Conservation (phyloP, 2,329 filamentous ascomycete species). For the Arthroderma sp. region DNA sequence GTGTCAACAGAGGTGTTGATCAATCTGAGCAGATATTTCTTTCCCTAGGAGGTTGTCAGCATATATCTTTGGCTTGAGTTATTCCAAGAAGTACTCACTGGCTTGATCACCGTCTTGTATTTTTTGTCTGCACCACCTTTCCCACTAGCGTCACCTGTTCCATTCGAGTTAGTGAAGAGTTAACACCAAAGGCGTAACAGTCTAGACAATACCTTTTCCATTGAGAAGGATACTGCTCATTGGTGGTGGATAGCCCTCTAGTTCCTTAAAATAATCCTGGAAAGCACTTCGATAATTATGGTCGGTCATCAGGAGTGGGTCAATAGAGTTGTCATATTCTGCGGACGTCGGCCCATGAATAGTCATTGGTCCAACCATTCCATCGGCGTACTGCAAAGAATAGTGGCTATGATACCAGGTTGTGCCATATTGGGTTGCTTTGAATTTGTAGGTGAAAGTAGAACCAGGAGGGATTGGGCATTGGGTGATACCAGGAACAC, state of each 20-base stretch:
- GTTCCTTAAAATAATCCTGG: constrained; percentile 5
- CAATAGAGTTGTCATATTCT: constrained; percentile 27
- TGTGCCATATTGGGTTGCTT: constrained; percentile 19
- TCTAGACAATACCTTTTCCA: constrained; percentile 10
- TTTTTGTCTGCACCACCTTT: constrained; percentile 3
- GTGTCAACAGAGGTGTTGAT: constrained; percentile 35
- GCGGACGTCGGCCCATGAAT: constrained; percentile 28
- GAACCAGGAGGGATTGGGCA: constrained; percentile 25
- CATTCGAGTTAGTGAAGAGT: constrained; percentile 3
- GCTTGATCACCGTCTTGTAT: background rate
- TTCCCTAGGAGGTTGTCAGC: constrained; percentile 11
- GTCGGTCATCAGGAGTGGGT: constrained; percentile 23
- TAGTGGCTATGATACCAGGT: constrained; percentile 24
- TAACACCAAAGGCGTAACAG: constrained; percentile 1
- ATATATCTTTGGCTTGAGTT: background rate
- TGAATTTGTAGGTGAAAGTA: constrained; percentile 22
- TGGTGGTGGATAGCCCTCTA: constrained; percentile 1
- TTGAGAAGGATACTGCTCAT: constrained; percentile 14
- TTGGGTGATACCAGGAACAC: constrained; percentile 23
- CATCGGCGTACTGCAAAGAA: constrained; percentile 18
- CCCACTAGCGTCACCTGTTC: constrained; percentile 1
- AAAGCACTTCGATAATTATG: constrained; percentile 14
- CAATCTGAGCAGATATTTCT: constrained; percentile 22
- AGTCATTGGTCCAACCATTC: constrained; percentile 21
- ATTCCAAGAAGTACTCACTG: background rate